Conservation (phyloP, 495 filamentous ascomycete species). For the Achaetomiella virescens region DNA sequence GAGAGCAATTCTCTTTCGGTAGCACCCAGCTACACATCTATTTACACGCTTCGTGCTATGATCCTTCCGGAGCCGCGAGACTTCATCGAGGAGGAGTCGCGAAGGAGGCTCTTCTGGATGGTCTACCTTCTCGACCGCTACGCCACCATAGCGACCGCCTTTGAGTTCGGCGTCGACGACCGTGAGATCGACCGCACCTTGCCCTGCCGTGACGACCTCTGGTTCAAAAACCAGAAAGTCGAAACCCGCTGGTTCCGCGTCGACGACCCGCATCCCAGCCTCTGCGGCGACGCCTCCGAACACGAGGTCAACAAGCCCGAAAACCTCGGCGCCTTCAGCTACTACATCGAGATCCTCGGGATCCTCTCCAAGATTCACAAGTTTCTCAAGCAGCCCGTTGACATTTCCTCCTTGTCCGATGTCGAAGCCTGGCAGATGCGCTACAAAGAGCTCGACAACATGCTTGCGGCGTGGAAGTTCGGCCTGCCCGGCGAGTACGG, state of each 20-base stretch:
- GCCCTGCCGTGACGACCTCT: slow-evolving; percentile 82
- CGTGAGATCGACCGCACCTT: slow-evolving; percentile 82
- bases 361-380: slow-evolving; percentile 79
- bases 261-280: slow-evolving; percentile 30
- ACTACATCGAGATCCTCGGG: slow-evolving; percentile 79
- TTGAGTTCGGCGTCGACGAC: slow-evolving; percentile 82
- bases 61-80: slow-evolving; percentile 73
- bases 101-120: slow-evolving; percentile 85
- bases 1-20: slow-evolving; percentile 71
- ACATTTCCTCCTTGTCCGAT: slow-evolving; percentile 74
- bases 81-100: slow-evolving; percentile 82
- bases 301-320: slow-evolving; percentile 65
- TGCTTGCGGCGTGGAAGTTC: slow-evolving; percentile 75
- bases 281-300: slow-evolving; percentile 36
- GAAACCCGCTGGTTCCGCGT: slow-evolving; percentile 76
- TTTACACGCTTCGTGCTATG: slow-evolving; percentile 77
- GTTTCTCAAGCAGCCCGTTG: slow-evolving; percentile 80
- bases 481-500: slow-evolving; percentile 74
- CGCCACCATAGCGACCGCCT: slow-evolving; percentile 80
- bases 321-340: slow-evolving; percentile 77
- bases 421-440: slow-evolving; percentile 84
- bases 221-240: slow-evolving; percentile 72
- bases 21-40: slow-evolving; percentile 68
- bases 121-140: slow-evolving; percentile 84
- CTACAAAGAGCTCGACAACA: slow-evolving; percentile 75